A percentile compares a stretch with the other conserved stretches of the same genome.
phyloP scores from a whole-genome alignment of 495 filamentous ascomycete genomes.

The Podospora pseudoanserina region DNA sequence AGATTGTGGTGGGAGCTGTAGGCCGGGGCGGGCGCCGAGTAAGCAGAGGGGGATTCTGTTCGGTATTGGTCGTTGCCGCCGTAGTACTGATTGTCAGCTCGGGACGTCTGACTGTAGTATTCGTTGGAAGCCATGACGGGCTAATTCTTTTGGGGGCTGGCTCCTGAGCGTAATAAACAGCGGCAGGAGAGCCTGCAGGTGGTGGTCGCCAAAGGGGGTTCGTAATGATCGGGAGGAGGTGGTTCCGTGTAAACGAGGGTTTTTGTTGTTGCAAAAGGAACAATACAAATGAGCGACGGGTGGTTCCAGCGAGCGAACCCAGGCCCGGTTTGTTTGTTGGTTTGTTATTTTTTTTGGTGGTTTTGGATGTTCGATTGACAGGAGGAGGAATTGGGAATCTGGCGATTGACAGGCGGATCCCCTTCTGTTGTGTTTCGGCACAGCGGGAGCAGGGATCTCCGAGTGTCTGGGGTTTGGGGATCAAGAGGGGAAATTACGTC shows the following conservation, averaged over 20 bases:
- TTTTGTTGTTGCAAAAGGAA: neutral
- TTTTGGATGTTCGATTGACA: neutral
- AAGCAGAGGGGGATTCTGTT: conserved; percentile 40
- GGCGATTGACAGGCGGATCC: conserved; percentile 13
- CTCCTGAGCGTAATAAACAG: conserved; percentile 1
- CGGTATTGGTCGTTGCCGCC: conserved; percentile 15
- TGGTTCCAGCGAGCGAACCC: neutral
- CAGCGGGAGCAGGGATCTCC: conserved; percentile 19
- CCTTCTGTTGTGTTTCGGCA: conserved; percentile 21
- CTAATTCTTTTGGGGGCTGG: neutral
- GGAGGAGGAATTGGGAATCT: conserved; percentile 1
- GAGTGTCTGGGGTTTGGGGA: conserved; percentile 1
- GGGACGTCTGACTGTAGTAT: conserved; percentile 62
- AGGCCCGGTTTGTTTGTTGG: too few relatives aligned
- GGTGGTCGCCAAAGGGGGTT: neutral
- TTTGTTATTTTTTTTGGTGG: too few relatives aligned
- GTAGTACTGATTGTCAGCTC: conserved; percentile 31
- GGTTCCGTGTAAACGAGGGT: neutral
- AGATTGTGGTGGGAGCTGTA: conserved; percentile 30
- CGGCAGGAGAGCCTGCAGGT: conserved; percentile 1
- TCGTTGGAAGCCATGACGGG: conserved; percentile 75
- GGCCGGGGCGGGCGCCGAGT: conserved; percentile 31
- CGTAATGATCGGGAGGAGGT: neutral
- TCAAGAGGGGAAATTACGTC: conserved; percentile 7
- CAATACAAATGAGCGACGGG: neutral